phyloP scores from a whole-genome alignment of 345 rosid species.

The Carallia pectinifolia region DNA sequence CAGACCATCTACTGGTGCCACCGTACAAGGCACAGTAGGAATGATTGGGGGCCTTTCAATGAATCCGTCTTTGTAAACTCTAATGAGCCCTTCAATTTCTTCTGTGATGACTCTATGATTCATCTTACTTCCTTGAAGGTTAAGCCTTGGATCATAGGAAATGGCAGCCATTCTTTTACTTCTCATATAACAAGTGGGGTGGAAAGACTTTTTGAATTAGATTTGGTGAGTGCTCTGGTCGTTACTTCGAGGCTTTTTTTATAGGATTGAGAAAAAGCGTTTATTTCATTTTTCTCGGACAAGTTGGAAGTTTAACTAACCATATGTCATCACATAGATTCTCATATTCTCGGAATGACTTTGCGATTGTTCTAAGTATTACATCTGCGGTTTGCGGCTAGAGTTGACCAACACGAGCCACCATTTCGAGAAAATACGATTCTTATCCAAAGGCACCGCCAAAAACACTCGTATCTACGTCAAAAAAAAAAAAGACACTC shows the following conservation, averaged over 20 bases:
- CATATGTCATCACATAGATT: constrained; percentile 21
- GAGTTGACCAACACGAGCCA: neutral
- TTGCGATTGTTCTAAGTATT: neutral
- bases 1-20: constrained; percentile 7
- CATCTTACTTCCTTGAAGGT: constrained; percentile 10
- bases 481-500: neutral
- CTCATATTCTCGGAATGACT: constrained; percentile 15
- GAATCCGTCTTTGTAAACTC: constrained; percentile 27
- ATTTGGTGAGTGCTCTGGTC: neutral
- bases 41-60: constrained; percentile 25
- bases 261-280: constrained; percentile 22
- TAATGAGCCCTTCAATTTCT: constrained; percentile 31
- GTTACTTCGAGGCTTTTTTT: constrained; percentile 15
- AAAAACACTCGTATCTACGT: neutral
- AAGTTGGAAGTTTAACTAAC: constrained; percentile 20
- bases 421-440: neutral
- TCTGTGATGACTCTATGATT: constrained; percentile 14
- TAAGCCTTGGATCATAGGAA: constrained; percentile 20
- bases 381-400: neutral
- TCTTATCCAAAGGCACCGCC: constrained; percentile 1
- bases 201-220: neutral
- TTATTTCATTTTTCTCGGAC: constrained; percentile 2
- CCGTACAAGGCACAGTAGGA: constrained; percentile 17
- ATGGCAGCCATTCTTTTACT: constrained; percentile 18
- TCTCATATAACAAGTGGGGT: neutral